Percentiles rank a stretch among this genome's conserved stretches.
Evolutionary conservation across 495 filamentous ascomycete genomes (phyloP).

Genomic region (Aspergillus affinis): DNA sequence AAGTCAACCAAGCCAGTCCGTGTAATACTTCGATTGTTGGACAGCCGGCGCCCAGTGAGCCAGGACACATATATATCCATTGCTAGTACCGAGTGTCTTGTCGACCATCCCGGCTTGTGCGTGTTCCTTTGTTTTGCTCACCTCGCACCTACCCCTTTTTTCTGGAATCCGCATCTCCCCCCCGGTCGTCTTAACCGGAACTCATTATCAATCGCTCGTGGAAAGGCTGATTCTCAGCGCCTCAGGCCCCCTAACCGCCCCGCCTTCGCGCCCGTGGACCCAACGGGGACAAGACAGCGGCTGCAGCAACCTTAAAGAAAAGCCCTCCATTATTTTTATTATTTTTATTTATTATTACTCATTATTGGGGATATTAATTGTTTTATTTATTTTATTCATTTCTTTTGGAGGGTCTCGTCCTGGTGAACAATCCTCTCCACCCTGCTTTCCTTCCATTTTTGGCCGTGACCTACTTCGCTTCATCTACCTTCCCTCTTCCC

Average conservation of each 20-base stretch:
- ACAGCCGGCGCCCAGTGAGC: no score
- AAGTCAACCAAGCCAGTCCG: not conserved
- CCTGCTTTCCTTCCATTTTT: no score
- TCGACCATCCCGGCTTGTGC: not conserved
- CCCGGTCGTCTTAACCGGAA: not conserved
- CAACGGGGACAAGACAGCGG: slow-evolving; percentile 30
- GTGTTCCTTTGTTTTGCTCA: no score
- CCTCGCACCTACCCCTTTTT: not conserved
- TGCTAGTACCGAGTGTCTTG: not conserved
- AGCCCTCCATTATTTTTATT: not conserved
- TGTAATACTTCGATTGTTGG: not conserved
- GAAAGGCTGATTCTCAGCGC: not conserved
- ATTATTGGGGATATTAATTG: not conserved
- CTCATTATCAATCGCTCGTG: not conserved
- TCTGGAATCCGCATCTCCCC: not conserved
- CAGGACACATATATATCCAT: not conserved
- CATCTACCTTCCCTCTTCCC: no score
- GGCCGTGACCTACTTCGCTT: no score
- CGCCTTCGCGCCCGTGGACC: slow-evolving; percentile 29
- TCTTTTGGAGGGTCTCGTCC: not conserved
- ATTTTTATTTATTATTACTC: not conserved
- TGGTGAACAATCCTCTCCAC: slow-evolving; percentile 1
- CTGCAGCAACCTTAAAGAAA: slow-evolving; percentile 31
- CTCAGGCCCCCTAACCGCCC: slow-evolving; percentile 19
- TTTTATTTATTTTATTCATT: not conserved